Evolutionary conservation across 164 flowering plant genomes (phyloP).

Genomic region (Nelumbo lutea): DNA sequence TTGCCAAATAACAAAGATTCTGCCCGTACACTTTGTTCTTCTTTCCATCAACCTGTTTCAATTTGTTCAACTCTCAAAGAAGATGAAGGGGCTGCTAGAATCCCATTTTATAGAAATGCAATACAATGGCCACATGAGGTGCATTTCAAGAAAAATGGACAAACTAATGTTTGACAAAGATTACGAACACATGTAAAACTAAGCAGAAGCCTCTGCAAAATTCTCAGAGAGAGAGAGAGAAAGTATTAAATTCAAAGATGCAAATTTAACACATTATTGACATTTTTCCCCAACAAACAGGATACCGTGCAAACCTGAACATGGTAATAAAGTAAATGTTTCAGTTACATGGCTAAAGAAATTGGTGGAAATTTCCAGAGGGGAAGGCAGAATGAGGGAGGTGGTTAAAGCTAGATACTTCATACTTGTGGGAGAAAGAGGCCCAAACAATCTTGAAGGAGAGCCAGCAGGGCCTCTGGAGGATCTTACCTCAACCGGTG

Average conservation of each 20-base stretch:
- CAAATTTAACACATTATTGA: neutral
- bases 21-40: conserved; percentile 99
- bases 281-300: neutral
- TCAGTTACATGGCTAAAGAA: too few species aligned
- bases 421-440: too few species aligned
- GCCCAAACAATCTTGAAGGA: too few species aligned
- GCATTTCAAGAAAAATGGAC: neutral
- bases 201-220: neutral
- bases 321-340: neutral
- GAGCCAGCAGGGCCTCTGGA: too few species aligned
- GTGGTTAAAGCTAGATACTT: too few species aligned
- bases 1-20: conserved; percentile 93
- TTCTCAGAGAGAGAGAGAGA: too few species aligned
- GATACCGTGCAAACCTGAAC: neutral
- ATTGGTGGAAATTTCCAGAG: neutral
- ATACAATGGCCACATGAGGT: neutral
- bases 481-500: too few species aligned
- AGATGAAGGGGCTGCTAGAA: neutral
- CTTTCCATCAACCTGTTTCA: conserved; percentile 93
- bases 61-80: conserved; percentile 3
- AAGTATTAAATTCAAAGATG: neutral
- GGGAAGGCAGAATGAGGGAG: too few species aligned
- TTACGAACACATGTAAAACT: neutral
- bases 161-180: neutral
- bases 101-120: neutral